These are phyloP conservation scores for Leishmania turanica DNA, from an alignment of 208 protist genomes.

Conservation along the genomic window DNA sequence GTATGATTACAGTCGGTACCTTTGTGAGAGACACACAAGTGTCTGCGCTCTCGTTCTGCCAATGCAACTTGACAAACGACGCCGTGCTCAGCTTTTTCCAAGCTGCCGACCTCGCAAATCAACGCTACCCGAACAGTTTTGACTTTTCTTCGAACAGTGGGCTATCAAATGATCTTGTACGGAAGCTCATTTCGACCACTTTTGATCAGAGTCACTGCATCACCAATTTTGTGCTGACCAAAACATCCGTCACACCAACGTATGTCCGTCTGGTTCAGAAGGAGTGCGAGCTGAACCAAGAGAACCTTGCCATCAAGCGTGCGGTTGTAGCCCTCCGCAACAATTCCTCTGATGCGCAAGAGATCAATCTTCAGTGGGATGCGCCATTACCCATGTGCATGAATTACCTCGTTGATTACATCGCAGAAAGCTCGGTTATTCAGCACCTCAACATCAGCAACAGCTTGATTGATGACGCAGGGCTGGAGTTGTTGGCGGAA, in stretches of 20 bases:
- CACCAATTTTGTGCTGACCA: slow-evolving; percentile 50
- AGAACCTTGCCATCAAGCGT: slow-evolving; percentile 67
- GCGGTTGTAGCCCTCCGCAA: slow-evolving; percentile 58
- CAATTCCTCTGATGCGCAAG: slow-evolving; percentile 43
- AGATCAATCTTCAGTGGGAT: slow-evolving; percentile 86
- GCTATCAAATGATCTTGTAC: slow-evolving; percentile 58
- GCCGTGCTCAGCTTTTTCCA: slow-evolving; percentile 61
- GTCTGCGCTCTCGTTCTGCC: slow-evolving; percentile 40
- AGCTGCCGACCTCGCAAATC: slow-evolving; percentile 41
- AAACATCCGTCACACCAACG: slow-evolving; percentile 60
- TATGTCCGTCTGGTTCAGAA: slow-evolving; percentile 41
- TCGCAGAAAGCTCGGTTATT: slow-evolving; percentile 60
- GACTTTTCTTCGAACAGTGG: slow-evolving; percentile 63
- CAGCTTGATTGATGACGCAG: slow-evolving; percentile 65
- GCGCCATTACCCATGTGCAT: slow-evolving; percentile 50
- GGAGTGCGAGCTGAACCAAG: slow-evolving; percentile 79
- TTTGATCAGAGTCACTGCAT: slow-evolving; percentile 73
- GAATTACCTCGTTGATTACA: slow-evolving; percentile 57
- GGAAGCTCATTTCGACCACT: slow-evolving; percentile 38
- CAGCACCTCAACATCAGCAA: slow-evolving; percentile 84
- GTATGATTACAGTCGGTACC: slow-evolving; percentile 42
- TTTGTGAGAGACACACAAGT: slow-evolving; percentile 58
- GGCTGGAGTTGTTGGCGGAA: slow-evolving; percentile 51
- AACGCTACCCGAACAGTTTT: slow-evolving; percentile 45
- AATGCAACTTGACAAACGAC: slow-evolving; percentile 53